Evolutionary conservation across 2,329 filamentous ascomycete genomes (phyloP), one percentile per base, ranked within the genome.

Genomic region (Pseudogymnoascus sp.): DNA sequence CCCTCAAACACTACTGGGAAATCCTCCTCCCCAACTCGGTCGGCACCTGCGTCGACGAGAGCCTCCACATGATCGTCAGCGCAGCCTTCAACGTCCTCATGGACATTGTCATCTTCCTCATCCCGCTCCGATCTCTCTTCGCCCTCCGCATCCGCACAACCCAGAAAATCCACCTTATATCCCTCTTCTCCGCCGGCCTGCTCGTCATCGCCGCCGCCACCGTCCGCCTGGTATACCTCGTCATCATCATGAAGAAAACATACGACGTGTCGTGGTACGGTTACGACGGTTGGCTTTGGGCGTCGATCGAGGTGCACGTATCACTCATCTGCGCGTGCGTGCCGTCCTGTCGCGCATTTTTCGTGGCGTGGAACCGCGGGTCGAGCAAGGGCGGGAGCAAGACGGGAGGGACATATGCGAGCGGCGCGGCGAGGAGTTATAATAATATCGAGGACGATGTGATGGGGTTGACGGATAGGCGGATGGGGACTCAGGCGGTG

Each of bases 201-300:
- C 21, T 57, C 4, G 55, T 57, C 30, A 30, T 57, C 19, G 57
- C 15, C 35, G 57, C 34, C 37, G 37, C 57, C 28, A 21, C 15
- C 3, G 19, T 57, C 6, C 55, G 55, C 3, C 18, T 57, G 9
- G 30, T 15, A 5, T 59, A 59, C 13, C 3, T 45, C 26, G 23
- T 57, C n/a, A 37, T 57, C 13, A 37, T 57, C 18, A 35, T 57
- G 30, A 10, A 1, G 9, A 13, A 57, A 38, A 37, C 55, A 12
- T 57, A 57, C 21, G 55, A 57, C 12, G 55, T 57, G 2, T 35
- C 55, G 7, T 57, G 55, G 55, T 57, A 57, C 21, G 55, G 55
- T 2, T 57, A 57, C 9, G 5, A 21, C 4, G 34, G 30, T 7
- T 57, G 55, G 55, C 18, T 57, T 3, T 57, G 30, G 30, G 18